These are phyloP conservation scores for Quercus phellos DNA, from an alignment of 331 rosid genomes.

Conservation along the genomic window DNA sequence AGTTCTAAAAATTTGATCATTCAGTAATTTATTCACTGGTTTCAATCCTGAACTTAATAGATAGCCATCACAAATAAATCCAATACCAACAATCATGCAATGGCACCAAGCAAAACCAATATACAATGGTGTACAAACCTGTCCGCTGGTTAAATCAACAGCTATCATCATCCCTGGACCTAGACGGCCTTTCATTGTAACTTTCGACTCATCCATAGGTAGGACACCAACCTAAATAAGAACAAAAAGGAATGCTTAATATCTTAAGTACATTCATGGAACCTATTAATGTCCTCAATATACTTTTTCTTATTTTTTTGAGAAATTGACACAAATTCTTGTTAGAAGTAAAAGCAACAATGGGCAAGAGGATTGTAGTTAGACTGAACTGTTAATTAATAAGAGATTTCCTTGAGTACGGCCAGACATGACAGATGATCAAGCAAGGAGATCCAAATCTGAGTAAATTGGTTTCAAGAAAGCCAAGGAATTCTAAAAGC, in stretches of 20 bases:
- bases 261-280: conserved; percentile 14
- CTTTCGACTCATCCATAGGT: conserved; percentile 91
- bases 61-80: neutral
- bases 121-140: conserved; percentile 48
- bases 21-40: conserved; percentile 3
- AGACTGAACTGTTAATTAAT: neutral
- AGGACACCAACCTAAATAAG: conserved; percentile 82
- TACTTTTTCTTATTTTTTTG: neutral
- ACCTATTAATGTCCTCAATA: neutral
- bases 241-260: conserved; percentile 11
- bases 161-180: conserved; percentile 99
- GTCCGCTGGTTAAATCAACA: conserved; percentile 81
- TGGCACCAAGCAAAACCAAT: conserved; percentile 7
- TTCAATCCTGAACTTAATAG: conserved; percentile 2
- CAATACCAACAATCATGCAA: neutral
- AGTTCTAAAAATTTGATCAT: conserved; percentile 13
- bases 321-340: neutral
- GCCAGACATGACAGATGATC: neutral
- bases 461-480: neutral
- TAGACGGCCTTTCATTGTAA: conserved; percentile 88
- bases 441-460: neutral
- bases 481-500: neutral
- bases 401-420: neutral
- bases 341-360: neutral
- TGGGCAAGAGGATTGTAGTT: neutral